Base-by-base conservation (phyloP, 139 green algal species). In the Closterium sp. region DNA sequence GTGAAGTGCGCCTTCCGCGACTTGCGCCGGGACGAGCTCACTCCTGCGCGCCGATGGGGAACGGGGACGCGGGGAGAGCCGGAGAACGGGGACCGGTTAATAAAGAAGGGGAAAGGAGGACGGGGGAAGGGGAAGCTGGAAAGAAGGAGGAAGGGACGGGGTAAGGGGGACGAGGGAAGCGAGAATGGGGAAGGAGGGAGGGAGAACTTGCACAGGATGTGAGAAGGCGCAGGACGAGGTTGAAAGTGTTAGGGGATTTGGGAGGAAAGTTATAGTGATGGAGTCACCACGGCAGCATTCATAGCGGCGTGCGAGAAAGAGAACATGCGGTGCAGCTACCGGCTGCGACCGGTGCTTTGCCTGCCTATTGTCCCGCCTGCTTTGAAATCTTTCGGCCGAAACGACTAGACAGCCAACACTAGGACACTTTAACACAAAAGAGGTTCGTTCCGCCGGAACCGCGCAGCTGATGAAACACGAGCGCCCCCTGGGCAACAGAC, bases 1-100 rank as follows among this genome's bases (percentile, higher is more conserved):
- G 97, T 97, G 97, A 99, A 99, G 96, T 99, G 97, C 95, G 97
- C 97, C 98, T 99, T 99, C 38, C 98, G 97, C 96, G 96, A 97
- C 96, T 99, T 99, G 89, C 98, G 94, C 95, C 98, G 95, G 21
- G 95, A 97, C 84, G 95, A 97, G 90, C 91, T 97, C 17, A 99
- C 98, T 34, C 70, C 87, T 95, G 91, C 73, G 84, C 21, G 50
- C 50, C 13, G 50, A 73, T 5, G 50, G 50, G 50, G 17, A 22
- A 73, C 13, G 17, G 50, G 13, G 50, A 22, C 4, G 50, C 13
- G 50, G 50, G 50, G 24, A 73, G 50, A 22, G 4, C 4, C n/a
- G n/a, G n/a, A 21, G 50, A 22, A 62, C 5, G 7, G 42, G 42
- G 42, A 7, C 42, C 5, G 50, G 50, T 21, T 24, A 22, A 22